phyloP scores from a whole-genome alignment of 768 basidiomycete genomes.

The Leccinum aurantiacum region DNA sequence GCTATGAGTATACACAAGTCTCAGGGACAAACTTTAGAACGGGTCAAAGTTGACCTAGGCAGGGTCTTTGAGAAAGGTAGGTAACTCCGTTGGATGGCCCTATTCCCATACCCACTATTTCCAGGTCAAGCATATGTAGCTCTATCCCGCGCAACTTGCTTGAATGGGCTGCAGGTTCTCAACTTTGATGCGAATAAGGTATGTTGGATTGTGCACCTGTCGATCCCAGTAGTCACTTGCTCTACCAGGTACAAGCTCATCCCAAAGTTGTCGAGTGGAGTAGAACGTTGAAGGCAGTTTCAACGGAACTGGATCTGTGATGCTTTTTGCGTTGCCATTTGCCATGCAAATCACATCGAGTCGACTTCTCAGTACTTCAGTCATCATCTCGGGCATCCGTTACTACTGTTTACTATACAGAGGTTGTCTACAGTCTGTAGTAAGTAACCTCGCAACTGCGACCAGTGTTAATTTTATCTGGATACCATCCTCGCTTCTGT shows the following conservation, averaged over 20 bases:
- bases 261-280: constrained; percentile 75
- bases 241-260: constrained; percentile 62
- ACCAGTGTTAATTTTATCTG: background rate
- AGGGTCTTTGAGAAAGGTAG: constrained; percentile 91
- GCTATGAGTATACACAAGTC: constrained; percentile 99
- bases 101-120: constrained; percentile 3
- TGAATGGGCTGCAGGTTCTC: constrained; percentile 83
- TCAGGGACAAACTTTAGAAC: constrained; percentile 94
- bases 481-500: background rate
- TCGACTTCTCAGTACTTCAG: background rate
- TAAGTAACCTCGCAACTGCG: background rate
- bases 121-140: constrained; percentile 90
- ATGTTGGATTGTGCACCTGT: constrained; percentile 3
- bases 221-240: constrained; percentile 6
- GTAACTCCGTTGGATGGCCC: constrained; percentile 9
- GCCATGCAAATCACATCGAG: background rate
- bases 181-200: constrained; percentile 79
- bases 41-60: constrained; percentile 91
- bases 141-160: constrained; percentile 81
- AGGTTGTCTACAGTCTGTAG: constrained; percentile 4
- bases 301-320: constrained; percentile 13
- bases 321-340: background rate
- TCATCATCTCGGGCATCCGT: background rate
- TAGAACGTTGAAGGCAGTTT: constrained; percentile 58
- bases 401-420: background rate